A percentile compares a stretch with the other conserved stretches of the same genome.
Evolutionary conservation across 2,329 filamentous ascomycete genomes (phyloP).

Genomic region (Fusarium sp.): DNA sequence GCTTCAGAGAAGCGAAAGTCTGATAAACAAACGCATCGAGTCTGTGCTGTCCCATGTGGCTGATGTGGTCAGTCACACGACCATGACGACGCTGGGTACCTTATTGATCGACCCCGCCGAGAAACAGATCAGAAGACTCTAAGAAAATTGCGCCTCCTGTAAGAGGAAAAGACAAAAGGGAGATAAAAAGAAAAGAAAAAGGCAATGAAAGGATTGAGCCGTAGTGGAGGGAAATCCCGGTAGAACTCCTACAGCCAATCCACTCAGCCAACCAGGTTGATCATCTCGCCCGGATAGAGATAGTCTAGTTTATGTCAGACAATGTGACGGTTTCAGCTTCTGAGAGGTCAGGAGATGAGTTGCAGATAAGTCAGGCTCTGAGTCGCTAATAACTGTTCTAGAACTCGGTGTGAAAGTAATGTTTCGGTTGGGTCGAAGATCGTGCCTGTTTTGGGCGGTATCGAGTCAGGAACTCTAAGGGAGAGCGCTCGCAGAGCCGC

Average conservation of each 20-base stretch:
- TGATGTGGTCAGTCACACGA: conserved; percentile 42
- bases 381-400: conserved; percentile 24
- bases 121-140: conserved; percentile 39
- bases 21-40: background rate
- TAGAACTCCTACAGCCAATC: conserved; percentile 16
- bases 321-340: conserved; percentile 12
- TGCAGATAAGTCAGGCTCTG: conserved; percentile 3
- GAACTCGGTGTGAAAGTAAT: conserved; percentile 17
- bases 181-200: conserved; percentile 6
- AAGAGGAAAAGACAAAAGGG: conserved; percentile 21
- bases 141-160: conserved; percentile 6
- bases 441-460: conserved; percentile 4
- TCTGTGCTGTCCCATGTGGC: conserved; percentile 23
- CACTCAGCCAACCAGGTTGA: background rate
- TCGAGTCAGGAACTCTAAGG: conserved; percentile 21
- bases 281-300: background rate
- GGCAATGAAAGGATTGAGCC: background rate
- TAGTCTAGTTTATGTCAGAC: background rate
- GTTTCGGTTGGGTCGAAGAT: conserved; percentile 28
- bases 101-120: conserved; percentile 27
- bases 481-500: conserved; percentile 25
- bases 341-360: background rate
- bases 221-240: background rate
- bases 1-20: conserved; percentile 2
- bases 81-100: conserved; percentile 14